Evolutionary conservation across 257 asterid genomes (phyloP).

Genomic region (Gentiana dahurica): DNA sequence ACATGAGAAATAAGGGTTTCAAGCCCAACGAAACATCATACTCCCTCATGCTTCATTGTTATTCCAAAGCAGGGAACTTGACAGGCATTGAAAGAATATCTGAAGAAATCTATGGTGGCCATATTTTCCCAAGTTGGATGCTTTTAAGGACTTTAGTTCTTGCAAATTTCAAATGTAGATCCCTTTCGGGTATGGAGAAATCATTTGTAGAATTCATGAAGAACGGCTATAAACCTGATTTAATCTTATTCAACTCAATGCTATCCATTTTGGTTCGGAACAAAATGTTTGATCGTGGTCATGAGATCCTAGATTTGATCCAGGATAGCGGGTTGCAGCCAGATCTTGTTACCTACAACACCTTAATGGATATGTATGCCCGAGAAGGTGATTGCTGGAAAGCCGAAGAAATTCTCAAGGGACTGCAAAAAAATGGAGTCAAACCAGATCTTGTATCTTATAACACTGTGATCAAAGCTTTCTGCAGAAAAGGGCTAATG

Average conservation of each 20-base stretch:
- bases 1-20: conserved; percentile 75
- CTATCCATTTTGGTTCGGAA: conserved; percentile 67
- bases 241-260: conserved; percentile 77
- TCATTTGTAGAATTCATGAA: conserved; percentile 73
- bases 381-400: conserved; percentile 93
- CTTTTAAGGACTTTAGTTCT: conserved; percentile 71
- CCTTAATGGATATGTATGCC: conserved; percentile 94
- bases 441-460: conserved; percentile 86
- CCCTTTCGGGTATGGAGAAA: conserved; percentile 78
- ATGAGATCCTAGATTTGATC: conserved; percentile 50
- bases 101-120: conserved; percentile 66
- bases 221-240: conserved; percentile 72
- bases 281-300: conserved; percentile 71
- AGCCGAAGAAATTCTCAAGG: conserved; percentile 77
- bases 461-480: conserved; percentile 86
- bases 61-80: conserved; percentile 72
- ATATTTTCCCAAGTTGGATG: conserved; percentile 88
- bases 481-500: conserved; percentile 94
- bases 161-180: conserved; percentile 71
- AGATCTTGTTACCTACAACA: conserved; percentile 73
- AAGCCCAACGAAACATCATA: conserved; percentile 77
- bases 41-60: conserved; percentile 74
- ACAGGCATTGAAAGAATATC: conserved; percentile 74
- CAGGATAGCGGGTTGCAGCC: conserved; percentile 63
- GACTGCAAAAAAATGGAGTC: conserved; percentile 41